These are phyloP conservation scores for Salvia rosmarinus DNA, from an alignment of 257 asterid genomes.

Conservation along the genomic window DNA sequence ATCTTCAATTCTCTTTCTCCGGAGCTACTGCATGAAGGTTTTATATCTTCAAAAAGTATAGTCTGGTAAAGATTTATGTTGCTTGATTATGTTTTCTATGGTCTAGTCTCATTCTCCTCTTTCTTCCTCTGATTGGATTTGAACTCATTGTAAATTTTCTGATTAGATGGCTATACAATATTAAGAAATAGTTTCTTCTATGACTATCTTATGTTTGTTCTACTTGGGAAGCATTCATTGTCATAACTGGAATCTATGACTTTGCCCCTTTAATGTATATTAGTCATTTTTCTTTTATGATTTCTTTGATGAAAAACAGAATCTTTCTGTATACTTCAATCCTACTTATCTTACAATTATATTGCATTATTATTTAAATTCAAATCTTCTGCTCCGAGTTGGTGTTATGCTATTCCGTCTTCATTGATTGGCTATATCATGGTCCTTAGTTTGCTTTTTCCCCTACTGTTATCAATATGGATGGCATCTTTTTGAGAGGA, in stretches of 20 bases:
- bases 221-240: no score
- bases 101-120: not conserved
- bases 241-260: constrained; percentile 1
- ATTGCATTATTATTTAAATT: constrained; percentile 1
- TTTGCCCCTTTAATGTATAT: constrained; percentile 4
- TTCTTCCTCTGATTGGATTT: constrained; percentile 6
- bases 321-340: not conserved
- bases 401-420: constrained; percentile 12
- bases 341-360: not conserved
- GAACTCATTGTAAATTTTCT: no score
- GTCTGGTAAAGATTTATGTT: not conserved
- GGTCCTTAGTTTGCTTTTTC: not conserved
- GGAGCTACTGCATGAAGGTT: not conserved
- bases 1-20: not conserved
- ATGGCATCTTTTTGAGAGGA: not conserved
- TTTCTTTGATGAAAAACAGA: constrained; percentile 4
- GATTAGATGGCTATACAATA: no score
- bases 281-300: not conserved
- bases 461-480: not conserved
- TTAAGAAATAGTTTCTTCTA: no score
- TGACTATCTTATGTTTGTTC: no score
- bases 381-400: constrained; percentile 18
- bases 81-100: not conserved
- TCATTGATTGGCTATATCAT: constrained; percentile 8
- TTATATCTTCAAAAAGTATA: not conserved